Evolutionary conservation across 805 yeast genomes (phyloP), one percentile per base, ranked within the genome.

Genomic region (Saccharomyces jurei): DNA sequence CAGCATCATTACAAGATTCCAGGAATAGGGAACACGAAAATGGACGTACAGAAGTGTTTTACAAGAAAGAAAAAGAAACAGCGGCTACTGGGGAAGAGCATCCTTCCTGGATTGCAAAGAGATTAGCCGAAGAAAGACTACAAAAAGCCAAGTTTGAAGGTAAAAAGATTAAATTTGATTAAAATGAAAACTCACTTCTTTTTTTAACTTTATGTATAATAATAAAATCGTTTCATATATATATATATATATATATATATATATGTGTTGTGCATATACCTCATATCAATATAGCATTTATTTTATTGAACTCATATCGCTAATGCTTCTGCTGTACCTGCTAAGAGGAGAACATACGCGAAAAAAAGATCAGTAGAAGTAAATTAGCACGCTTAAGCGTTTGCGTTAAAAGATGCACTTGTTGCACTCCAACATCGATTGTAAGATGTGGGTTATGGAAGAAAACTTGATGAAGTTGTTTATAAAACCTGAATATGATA

Each of bases 101-200:
- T 80, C 99, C 99, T n/a, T 94, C 99, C 1, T 94, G 99, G 99
- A 84, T 81, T 62, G 99, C 99, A 25, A 88, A 87, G 74, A 82
- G 80, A 73, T 71, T 79, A 58, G 87, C 83, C 28, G 86, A 87
- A 64, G 87, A 86, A 60, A 80, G 81, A 51, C 68, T 75, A 59
- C 80, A 82, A 71, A 80, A 81, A 54, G 83, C 78, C 50, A 82
- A 84, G 67, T 90, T 90, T 66, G 70, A 76, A 51, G 99, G 99
- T 67, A 91, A 89, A 73, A 92, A 91, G 75, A 79, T 87, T 60
- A 82, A 78, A 3, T 91, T 91, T 68, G 89, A 84, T 62, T 80
- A 58, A 55, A 41, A 17, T 6, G 17, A 14, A 11, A 27, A 25
- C 29, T 11, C 44, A 13, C 11, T 46, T 46, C 31, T 27, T 30